phyloP scores from a whole-genome alignment of 2,329 filamentous ascomycete genomes.

The Torrubiella hemipterigena region DNA sequence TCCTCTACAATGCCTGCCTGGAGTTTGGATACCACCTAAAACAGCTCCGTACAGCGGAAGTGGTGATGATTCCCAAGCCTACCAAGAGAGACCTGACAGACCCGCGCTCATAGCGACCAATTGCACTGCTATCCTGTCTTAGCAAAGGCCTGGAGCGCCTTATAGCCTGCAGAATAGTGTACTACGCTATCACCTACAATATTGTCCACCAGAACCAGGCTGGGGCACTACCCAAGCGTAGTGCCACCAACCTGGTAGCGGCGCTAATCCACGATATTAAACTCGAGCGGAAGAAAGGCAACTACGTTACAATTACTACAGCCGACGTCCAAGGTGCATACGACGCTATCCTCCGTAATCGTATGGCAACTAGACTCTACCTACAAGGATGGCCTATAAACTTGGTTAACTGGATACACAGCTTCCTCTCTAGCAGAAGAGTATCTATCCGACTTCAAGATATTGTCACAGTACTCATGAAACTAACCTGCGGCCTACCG shows the following conservation, averaged over 20 bases:
- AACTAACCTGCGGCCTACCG: conserved; percentile 1
- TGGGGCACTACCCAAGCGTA: neutral
- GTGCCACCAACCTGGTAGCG: neutral
- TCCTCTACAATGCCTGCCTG: conserved; percentile 1
- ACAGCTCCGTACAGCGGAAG: neutral
- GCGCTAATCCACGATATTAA: conserved; percentile 1
- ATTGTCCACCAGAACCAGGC: conserved; percentile 1
- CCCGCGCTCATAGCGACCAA: neutral
- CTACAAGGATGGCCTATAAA: conserved; percentile 1
- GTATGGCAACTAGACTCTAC: neutral
- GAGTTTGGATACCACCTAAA: neutral
- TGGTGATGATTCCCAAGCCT: conserved; percentile 2
- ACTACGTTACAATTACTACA: neutral
- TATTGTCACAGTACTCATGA: neutral
- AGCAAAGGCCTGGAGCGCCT: conserved; percentile 1
- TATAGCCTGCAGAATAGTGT: neutral
- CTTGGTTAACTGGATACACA: conserved; percentile 1
- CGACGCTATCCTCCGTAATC: conserved; percentile 2
- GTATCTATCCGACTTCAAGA: conserved; percentile 1
- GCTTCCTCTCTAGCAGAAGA: neutral
- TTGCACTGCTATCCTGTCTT: conserved; percentile 1
- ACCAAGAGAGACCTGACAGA: conserved; percentile 1
- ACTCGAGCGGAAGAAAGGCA: neutral
- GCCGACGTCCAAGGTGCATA: conserved; percentile 1
- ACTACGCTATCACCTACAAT: conserved; percentile 1